Base-by-base conservation (phyloP, 106 monocot genomes). In the Triglochin maritima region DNA sequence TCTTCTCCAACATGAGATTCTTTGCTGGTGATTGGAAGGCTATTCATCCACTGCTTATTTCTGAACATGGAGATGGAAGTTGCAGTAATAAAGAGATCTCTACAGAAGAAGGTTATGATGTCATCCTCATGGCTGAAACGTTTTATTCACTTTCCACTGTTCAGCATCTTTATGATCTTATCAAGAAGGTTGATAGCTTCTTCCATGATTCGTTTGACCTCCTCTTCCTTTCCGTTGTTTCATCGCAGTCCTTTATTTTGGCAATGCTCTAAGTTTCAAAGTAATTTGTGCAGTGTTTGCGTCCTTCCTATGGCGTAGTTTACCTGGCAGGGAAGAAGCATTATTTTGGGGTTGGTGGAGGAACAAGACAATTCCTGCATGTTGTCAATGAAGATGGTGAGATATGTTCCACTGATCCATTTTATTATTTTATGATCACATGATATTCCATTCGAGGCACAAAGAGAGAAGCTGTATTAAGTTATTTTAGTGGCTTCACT, bases 11-110 rank as follows among this genome's bases (percentile, higher is more conserved):
- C 64, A 72, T 86, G 46, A 77, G 86, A 7, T 91, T 88, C 62
- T 91, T 88, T 67, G 83, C 96, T 73, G 96, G 96, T 69, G 96
- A 98, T 63, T 98, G 96, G 96, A 86, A 83, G 71, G 88, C 91
- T 65, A 70, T 96, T 12, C 81, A 96, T 71, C 62, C 65, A 44
- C 76, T 91, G 42, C 80, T 96, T 17, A 66, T 82, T 17, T 73
- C 60, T 51, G 60, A 49, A 13, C 42, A 5, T 45, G 44, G 69
- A 54, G 59, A 47, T 70, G 70, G 72, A 15, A 16, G 64, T 6
- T 17, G 67, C 49, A 71, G 69, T 46, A 63, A 1, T 61, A 41
- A 63, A 47, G 51, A 60, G 3, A 51, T 5, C n/a, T 43, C 2
- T 8, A 49, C 54, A 55, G 59, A 16, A 44, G 79, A 59, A 60